These are phyloP conservation scores for Rhizodiscina lignyota DNA, from an alignment of 495 filamentous ascomycete genomes.

Conservation along the genomic window DNA sequence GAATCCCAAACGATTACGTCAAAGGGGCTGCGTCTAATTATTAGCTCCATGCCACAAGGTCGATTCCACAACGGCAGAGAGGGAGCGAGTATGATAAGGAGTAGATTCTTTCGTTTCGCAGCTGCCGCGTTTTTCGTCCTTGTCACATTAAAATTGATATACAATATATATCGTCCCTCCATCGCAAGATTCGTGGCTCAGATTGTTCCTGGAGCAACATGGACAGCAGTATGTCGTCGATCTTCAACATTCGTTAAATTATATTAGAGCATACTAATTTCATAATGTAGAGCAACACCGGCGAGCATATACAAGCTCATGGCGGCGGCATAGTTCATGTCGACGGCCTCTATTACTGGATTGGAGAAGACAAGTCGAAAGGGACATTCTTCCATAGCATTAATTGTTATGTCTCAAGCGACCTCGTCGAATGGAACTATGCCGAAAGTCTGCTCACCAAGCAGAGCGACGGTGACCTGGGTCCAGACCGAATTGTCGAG, in stretches of 20 bases:
- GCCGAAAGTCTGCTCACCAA: constrained; percentile 36
- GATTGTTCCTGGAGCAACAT: constrained; percentile 12
- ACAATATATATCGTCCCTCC: too few relatives aligned
- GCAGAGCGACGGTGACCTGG: constrained; percentile 36
- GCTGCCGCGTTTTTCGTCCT: too few relatives aligned
- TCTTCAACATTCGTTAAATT: neutral
- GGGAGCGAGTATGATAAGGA: too few relatives aligned
- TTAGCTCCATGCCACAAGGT: too few relatives aligned
- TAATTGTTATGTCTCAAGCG: constrained; percentile 37
- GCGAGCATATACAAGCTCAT: constrained; percentile 44
- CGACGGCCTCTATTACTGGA: constrained; percentile 38
- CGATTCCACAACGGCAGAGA: too few relatives aligned
- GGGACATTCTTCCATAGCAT: constrained; percentile 42
- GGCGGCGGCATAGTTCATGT: constrained; percentile 35
- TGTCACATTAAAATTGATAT: too few relatives aligned
- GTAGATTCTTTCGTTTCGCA: too few relatives aligned
- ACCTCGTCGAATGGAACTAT: constrained; percentile 47
- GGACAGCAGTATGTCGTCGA: constrained; percentile 7
- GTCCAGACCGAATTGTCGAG: constrained; percentile 44
- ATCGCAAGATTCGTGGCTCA: too few relatives aligned
- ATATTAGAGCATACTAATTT: neutral
- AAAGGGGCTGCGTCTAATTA: too few relatives aligned
- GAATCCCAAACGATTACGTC: too few relatives aligned
- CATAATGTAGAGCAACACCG: constrained; percentile 15
- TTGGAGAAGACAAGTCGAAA: constrained; percentile 49